Evolutionary conservation across 805 yeast species (phyloP).

Genomic region (Teunomyces stri): DNA sequence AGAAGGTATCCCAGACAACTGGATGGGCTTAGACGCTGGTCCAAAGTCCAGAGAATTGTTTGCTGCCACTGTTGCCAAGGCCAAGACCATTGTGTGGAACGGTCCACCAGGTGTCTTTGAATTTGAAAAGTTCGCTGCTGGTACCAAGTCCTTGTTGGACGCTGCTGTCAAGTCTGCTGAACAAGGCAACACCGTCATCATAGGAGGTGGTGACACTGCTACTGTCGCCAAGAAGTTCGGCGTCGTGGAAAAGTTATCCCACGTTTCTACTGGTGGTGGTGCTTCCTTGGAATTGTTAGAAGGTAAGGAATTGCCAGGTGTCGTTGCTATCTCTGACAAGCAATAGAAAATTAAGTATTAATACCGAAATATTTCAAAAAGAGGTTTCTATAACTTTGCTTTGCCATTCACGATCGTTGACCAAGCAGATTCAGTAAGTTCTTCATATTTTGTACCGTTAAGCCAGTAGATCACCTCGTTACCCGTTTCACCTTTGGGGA

Average conservation of each 20-base stretch:
- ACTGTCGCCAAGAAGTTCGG: constrained; percentile 98
- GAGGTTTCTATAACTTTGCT: constrained; percentile 31
- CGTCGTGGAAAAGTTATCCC: constrained; percentile 93
- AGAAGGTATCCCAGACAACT: constrained; percentile 90
- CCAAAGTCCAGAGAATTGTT: constrained; percentile 81
- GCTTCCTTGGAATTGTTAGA: constrained; percentile 98
- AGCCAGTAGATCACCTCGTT: constrained; percentile 71
- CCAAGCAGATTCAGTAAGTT: constrained; percentile 61
- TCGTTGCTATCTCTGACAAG: constrained; percentile 83
- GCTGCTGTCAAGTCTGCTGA: constrained; percentile 84
- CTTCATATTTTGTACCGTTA: constrained; percentile 52
- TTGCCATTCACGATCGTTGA: constrained; percentile 31
- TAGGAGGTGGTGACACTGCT: constrained; percentile 99
- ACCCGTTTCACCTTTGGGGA: constrained; percentile 65
- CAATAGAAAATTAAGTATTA: constrained; percentile 9
- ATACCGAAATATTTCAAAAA: constrained; percentile 5
- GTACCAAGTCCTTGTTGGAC: constrained; percentile 87
- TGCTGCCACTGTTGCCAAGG: constrained; percentile 78
- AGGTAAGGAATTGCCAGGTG: constrained; percentile 99
- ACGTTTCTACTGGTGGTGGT: constrained; percentile 99
- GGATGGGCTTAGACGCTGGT: constrained; percentile 97
- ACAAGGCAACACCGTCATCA: constrained; percentile 90
- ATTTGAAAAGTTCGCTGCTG: constrained; percentile 86
- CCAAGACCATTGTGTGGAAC: constrained; percentile 99
- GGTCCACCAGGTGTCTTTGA: constrained; percentile 99